Conservation (phyloP, 371 early-diverging fungal species). For the Mortierella sp. region DNA sequence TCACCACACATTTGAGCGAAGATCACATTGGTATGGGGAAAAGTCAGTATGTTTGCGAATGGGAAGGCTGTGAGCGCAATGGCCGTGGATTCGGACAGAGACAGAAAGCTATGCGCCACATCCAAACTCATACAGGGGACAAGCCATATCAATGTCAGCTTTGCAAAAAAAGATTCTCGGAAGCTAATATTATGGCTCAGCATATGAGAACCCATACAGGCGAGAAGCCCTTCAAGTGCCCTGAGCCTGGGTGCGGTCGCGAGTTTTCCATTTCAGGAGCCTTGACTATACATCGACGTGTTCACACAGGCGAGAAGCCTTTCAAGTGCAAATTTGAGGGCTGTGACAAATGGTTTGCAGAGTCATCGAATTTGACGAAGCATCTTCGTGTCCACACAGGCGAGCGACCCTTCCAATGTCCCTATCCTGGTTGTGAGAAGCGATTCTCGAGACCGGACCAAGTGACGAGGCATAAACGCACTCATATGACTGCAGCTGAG, state of each 20-base stretch:
- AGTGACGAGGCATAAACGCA: slow-evolving; percentile 67
- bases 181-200: slow-evolving; percentile 84
- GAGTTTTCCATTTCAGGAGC: slow-evolving; percentile 83
- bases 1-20: slow-evolving; percentile 81
- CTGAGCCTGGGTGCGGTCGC: slow-evolving; percentile 73
- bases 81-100: slow-evolving; percentile 80
- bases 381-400: slow-evolving; percentile 81
- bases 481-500: slow-evolving; percentile 53
- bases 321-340: slow-evolving; percentile 80
- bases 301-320: slow-evolving; percentile 82
- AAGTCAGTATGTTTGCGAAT: slow-evolving; percentile 83
- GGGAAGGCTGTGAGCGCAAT: slow-evolving; percentile 79
- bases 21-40: slow-evolving; percentile 81
- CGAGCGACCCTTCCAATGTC: slow-evolving; percentile 75
- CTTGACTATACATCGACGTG: slow-evolving; percentile 75
- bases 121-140: slow-evolving; percentile 89
- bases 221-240: slow-evolving; percentile 88
- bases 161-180: slow-evolving; percentile 88
- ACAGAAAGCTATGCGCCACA: slow-evolving; percentile 88
- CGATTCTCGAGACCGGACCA: slow-evolving; percentile 81
- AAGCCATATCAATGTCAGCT: slow-evolving; percentile 86
- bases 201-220: slow-evolving; percentile 90
- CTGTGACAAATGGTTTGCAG: slow-evolving; percentile 81
- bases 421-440: slow-evolving; percentile 72
- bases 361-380: slow-evolving; percentile 85